Percentiles rank a stretch among this genome's conserved stretches.
Conservation (phyloP, 2,329 filamentous ascomycete species). For the Ilyonectria mors-panacis region DNA sequence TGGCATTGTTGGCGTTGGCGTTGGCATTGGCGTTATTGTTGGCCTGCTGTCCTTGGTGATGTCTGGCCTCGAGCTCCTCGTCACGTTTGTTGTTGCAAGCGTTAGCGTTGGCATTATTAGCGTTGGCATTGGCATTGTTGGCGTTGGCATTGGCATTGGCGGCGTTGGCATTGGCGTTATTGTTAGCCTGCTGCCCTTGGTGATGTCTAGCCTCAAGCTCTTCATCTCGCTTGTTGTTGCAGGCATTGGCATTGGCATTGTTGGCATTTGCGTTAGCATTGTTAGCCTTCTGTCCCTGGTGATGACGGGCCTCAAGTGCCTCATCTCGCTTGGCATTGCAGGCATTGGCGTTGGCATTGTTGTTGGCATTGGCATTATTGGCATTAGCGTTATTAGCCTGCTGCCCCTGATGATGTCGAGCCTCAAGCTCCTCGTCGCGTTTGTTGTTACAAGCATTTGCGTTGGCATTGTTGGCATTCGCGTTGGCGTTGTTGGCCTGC, state of each 20-base stretch:
- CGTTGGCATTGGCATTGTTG: neutral
- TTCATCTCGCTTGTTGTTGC: constrained; percentile 23
- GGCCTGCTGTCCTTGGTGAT: constrained; percentile 7
- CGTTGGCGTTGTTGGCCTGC: constrained; percentile 2
- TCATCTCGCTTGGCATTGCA: constrained; percentile 15
- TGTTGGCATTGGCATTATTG: neutral
- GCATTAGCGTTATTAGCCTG: neutral
- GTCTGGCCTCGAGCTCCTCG: neutral
- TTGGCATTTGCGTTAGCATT: neutral
- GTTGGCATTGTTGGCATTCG: neutral
- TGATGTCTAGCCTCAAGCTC: constrained; percentile 1
- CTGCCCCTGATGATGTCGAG: constrained; percentile 20
- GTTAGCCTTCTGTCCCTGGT: neutral
- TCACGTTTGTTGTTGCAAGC: constrained; percentile 19
- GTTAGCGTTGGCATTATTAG: neutral
- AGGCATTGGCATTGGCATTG: neutral
- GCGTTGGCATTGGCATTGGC: neutral
- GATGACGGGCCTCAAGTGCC: constrained; percentile 4
- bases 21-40: neutral
- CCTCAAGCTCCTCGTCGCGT: constrained; percentile 3
- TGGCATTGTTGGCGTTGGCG: constrained; percentile 6
- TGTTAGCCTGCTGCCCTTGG: constrained; percentile 1
- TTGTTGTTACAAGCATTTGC: constrained; percentile 13
- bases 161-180: neutral
- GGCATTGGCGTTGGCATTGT: neutral